These are phyloP conservation scores for Trichosporon ovoides DNA, from an alignment of 1,284 basidiomycete species.

Conservation along the genomic window DNA sequence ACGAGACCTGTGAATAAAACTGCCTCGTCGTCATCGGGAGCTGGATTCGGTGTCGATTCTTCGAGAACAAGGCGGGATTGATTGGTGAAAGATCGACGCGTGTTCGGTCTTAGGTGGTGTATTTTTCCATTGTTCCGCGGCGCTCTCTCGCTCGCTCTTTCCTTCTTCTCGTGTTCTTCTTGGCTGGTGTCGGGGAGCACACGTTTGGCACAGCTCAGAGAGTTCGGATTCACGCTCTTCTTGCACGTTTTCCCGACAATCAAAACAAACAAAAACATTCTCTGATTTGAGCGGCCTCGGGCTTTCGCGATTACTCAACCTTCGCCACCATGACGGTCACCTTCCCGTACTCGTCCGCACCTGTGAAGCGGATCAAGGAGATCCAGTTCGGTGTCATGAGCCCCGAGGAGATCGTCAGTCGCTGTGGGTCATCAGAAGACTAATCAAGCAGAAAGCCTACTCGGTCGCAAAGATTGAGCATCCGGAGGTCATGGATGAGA, in stretches of 20 bases:
- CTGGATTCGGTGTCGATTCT: conserved; percentile 5
- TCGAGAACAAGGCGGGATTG: neutral
- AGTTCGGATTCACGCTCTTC: neutral
- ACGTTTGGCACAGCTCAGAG: neutral
- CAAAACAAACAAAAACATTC: conserved; percentile 7
- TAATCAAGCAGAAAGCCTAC: conserved; percentile 73
- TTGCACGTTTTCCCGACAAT: neutral
- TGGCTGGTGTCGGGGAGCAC: neutral
- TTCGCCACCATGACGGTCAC: conserved; percentile 43
- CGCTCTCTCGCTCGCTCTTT: neutral
- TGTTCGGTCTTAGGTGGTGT: neutral
- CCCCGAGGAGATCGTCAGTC: conserved; percentile 98
- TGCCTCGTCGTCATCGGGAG: conserved; percentile 1
- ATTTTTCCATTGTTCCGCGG: conserved; percentile 1
- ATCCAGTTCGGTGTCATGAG: conserved; percentile 99
- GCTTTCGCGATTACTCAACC: neutral
- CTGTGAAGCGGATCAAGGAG: conserved; percentile 89
- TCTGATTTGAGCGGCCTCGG: neutral
- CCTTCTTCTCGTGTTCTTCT: neutral
- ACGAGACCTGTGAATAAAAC: conserved; percentile 1
- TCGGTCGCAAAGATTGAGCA: conserved; percentile 97
- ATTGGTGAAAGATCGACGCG: neutral
- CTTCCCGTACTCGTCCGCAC: conserved; percentile 79
- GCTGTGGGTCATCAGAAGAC: neutral
- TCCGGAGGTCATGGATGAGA: conserved; percentile 98